A percentile compares a stretch with the other conserved stretches of the same genome.
Conservation (phyloP, 179 eudicot genomes). For the Pouteria campechiana region DNA sequence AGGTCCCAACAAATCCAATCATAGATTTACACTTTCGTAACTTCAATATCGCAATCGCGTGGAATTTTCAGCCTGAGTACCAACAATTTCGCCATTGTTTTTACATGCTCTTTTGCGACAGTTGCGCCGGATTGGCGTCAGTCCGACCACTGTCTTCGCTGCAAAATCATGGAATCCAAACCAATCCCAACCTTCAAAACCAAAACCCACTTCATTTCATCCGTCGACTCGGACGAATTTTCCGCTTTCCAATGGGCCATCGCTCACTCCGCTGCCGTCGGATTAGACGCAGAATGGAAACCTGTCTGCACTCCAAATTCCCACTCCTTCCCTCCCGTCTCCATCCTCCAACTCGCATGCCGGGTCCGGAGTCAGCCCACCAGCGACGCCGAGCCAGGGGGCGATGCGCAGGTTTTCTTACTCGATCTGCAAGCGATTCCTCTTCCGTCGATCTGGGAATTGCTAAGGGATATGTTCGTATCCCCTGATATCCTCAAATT, state of each 20-base stretch:
- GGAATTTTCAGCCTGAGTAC: too few species aligned
- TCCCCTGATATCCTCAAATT: constrained; percentile 41
- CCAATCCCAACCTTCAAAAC: constrained; percentile 9
- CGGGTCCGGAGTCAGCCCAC: constrained; percentile 15
- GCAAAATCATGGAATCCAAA: constrained; percentile 13
- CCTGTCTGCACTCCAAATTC: constrained; percentile 24
- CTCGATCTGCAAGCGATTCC: constrained; percentile 48
- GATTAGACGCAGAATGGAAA: constrained; percentile 98
- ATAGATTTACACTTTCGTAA: too few species aligned
- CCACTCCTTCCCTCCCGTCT: constrained; percentile 48
- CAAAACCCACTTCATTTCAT: constrained; percentile 34
- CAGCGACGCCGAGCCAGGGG: constrained; percentile 2
- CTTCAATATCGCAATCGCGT: too few species aligned
- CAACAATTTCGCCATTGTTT: too few species aligned
- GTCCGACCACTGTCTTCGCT: too few species aligned
- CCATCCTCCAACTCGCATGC: constrained; percentile 89
- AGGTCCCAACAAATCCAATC: too few species aligned
- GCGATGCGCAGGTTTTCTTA: constrained; percentile 37
- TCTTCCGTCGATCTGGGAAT: constrained; percentile 29
- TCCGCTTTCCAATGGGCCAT: constrained; percentile 31
- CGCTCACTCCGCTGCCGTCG: constrained; percentile 60
- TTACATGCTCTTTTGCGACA: too few species aligned
- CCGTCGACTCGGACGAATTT: constrained; percentile 69
- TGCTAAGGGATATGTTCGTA: constrained; percentile 37
- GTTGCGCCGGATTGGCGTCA: too few species aligned